Evolutionary conservation across 208 protist species (phyloP).

Genomic region (Trypanosoma conorhini): DNA sequence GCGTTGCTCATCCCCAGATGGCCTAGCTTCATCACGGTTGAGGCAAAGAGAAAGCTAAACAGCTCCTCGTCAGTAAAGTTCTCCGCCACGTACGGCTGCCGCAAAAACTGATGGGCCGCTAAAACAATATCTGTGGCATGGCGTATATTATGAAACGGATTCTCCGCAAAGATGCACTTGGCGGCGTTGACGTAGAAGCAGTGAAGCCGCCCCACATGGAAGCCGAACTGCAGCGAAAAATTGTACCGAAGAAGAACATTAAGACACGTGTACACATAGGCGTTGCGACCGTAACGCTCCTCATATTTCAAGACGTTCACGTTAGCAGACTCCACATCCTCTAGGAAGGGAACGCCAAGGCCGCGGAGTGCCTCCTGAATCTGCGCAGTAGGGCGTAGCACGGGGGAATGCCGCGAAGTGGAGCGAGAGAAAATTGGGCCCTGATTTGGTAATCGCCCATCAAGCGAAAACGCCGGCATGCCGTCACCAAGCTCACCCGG

Average conservation of each 20-base stretch:
- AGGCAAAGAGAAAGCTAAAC: constrained; percentile 55
- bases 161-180: constrained; percentile 49
- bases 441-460: constrained; percentile 28
- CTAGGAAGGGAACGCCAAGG: constrained; percentile 46
- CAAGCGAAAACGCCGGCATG: constrained; percentile 21
- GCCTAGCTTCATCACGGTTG: constrained; percentile 51
- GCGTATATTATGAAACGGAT: constrained; percentile 75
- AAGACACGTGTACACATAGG: constrained; percentile 46
- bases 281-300: constrained; percentile 17
- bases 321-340: constrained; percentile 29
- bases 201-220: constrained; percentile 42
- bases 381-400: constrained; percentile 32
- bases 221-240: constrained; percentile 54
- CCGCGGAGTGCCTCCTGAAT: constrained; percentile 30
- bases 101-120: constrained; percentile 59
- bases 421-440: constrained; percentile 38
- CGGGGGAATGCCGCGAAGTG: constrained; percentile 43
- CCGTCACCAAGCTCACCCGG: constrained; percentile 16
- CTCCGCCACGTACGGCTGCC: constrained; percentile 37
- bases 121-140: constrained; percentile 79
- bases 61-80: constrained; percentile 47
- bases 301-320: constrained; percentile 28
- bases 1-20: constrained; percentile 76
- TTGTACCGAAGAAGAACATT: constrained; percentile 73
- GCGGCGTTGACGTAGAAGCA: constrained; percentile 41